Percentiles rank a stretch among this genome's conserved stretches.
Conservation (phyloP, 2,329 filamentous ascomycete genomes). For the Colletotrichum euphorbiae region DNA sequence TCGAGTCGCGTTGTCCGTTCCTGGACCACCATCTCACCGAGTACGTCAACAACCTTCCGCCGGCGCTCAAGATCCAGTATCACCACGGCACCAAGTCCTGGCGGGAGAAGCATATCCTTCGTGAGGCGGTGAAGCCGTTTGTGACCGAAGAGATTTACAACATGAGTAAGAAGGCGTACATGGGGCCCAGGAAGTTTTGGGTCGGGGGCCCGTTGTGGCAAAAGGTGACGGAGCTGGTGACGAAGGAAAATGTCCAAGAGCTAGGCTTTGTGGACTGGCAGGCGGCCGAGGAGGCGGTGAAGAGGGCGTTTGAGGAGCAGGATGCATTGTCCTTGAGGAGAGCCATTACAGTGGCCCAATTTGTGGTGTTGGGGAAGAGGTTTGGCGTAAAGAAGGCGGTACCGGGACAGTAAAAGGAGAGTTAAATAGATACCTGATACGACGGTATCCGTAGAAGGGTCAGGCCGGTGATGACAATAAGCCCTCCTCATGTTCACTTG, state of each 20-base stretch:
- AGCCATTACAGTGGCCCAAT: background rate
- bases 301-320: background rate
- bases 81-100: no score
- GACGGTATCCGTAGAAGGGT: no score
- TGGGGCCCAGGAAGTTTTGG: background rate
- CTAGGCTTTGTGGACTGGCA: background rate
- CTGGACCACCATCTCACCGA: constrained; percentile 48
- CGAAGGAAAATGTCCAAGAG: no score
- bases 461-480: no score
- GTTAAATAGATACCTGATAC: no score
- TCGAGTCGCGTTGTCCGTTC: constrained; percentile 50
- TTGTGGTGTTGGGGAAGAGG: background rate
- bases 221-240: no score
- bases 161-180: constrained; percentile 54
- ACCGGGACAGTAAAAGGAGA: no score
- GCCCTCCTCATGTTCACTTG: no score
- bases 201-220: constrained; percentile 3
- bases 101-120: constrained; percentile 62
- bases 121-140: constrained; percentile 50
- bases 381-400: background rate
- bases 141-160: constrained; percentile 63
- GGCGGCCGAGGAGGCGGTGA: background rate
- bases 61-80: background rate
- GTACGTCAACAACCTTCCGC: constrained; percentile 39
- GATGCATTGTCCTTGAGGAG: background rate